A percentile compares a stretch with the other conserved stretches of the same genome.
phyloP scores from a whole-genome alignment of 257 asterid species.

The Solanum chiquidenum region DNA sequence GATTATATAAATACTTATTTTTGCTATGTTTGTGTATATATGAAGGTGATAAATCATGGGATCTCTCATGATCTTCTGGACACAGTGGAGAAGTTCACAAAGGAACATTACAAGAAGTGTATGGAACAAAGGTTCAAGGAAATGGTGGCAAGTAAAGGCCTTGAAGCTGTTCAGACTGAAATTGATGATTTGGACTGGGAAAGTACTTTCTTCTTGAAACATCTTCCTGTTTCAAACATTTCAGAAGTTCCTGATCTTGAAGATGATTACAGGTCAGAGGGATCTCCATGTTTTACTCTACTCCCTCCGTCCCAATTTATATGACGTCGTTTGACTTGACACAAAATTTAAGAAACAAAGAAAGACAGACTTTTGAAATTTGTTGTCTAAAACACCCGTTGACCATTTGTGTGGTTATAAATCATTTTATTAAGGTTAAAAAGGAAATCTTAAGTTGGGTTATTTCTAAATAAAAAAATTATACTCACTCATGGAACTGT shows the following conservation, averaged over 20 bases:
- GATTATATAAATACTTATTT: not conserved
- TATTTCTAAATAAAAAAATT: no score
- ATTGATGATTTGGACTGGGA: constrained; percentile 57
- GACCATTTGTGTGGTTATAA: no score
- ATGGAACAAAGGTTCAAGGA: constrained; percentile 55
- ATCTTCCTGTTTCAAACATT: constrained; percentile 56
- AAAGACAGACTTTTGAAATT: not conserved
- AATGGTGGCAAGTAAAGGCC: constrained; percentile 57
- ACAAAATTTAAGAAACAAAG: not conserved
- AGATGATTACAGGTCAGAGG: constrained; percentile 43
- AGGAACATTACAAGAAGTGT: constrained; percentile 46
- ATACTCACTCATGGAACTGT: not conserved
- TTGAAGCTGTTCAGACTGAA: constrained; percentile 46
- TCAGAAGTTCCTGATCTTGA: constrained; percentile 61
- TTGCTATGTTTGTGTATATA: not conserved
- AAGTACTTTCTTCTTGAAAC: constrained; percentile 53
- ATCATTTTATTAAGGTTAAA: not conserved
- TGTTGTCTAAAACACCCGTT: not conserved
- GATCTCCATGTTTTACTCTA: not conserved
- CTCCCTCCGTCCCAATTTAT: not conserved
- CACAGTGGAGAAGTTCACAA: constrained; percentile 53
- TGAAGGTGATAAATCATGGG: constrained; percentile 48
- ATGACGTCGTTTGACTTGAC: not conserved
- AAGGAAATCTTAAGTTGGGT: not conserved
- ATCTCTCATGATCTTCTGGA: constrained; percentile 47